Percentiles rank a stretch among this genome's conserved stretches.
Evolutionary conservation across 2,329 filamentous ascomycete species (phyloP).

Genomic region (Trichoderma lentiforme): DNA sequence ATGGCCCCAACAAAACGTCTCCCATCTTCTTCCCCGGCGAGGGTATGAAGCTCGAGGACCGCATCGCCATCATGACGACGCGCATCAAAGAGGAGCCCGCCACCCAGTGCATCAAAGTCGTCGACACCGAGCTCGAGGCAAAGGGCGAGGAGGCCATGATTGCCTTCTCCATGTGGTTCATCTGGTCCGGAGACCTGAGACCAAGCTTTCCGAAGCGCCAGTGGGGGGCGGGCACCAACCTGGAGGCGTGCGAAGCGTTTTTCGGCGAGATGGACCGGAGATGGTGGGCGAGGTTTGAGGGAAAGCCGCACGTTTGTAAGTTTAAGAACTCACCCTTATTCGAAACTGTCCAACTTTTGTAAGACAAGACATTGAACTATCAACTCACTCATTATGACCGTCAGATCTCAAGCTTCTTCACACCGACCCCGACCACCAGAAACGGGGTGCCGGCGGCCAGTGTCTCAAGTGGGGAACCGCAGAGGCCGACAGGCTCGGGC

Average conservation of each 20-base stretch:
- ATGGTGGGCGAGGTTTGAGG: constrained; percentile 30
- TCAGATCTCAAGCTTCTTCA: constrained; percentile 38
- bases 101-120: constrained; percentile 35
- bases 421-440: constrained; percentile 37
- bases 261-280: constrained; percentile 31
- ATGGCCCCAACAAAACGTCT: constrained; percentile 32
- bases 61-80: constrained; percentile 24
- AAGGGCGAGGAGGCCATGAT: constrained; percentile 29
- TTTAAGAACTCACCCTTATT: not conserved
- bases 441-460: constrained; percentile 34
- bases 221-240: constrained; percentile 32
- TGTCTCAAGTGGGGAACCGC: constrained; percentile 35
- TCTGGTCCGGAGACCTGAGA: constrained; percentile 26
- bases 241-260: constrained; percentile 33
- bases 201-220: constrained; percentile 24
- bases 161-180: constrained; percentile 37
- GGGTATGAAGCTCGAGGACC: constrained; percentile 22
- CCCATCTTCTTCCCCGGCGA: constrained; percentile 32
- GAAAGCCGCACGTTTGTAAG: constrained; percentile 37
- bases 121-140: constrained; percentile 33
- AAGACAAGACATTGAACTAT: not conserved
- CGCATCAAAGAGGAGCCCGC: constrained; percentile 26
- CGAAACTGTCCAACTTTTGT: too few species aligned
- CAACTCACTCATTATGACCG: too few species aligned
- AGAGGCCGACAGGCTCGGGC: constrained; percentile 35